Evolutionary conservation across 2,329 filamentous ascomycete species (phyloP), one percentile per base, ranked within the genome.

Genomic region (Talaromyces sp.): DNA sequence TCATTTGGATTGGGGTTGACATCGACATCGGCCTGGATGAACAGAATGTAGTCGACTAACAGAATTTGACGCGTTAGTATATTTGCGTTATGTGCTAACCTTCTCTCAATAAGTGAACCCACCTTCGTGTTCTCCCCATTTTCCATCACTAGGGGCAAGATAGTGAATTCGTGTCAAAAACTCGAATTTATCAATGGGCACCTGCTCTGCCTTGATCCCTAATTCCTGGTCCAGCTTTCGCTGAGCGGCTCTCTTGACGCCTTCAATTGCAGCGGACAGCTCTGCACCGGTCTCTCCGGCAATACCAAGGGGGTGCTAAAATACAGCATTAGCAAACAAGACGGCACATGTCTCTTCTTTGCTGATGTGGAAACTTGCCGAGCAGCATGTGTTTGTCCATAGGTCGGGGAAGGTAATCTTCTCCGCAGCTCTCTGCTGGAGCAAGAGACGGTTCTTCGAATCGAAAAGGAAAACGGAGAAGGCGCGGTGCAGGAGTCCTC

Each of bases 381-480:
- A 99, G 83, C 95, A 99, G 84, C 95, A 99, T 33, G 95, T 99
- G 80, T 99, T 99, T 66, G 95, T 99, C 95, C 95, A 99, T 89
- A 97, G 93, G 75, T 96, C 92, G 55, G 95, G 93, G 80, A 99
- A 99, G 7, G 95, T 99, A 73, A 99, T 99, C 83, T 99, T 99
- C 81, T 98, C 93, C 47, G 88, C 82, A 30, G 95, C 95, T 68
- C 95, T 90, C 82, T 98, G 95, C 80, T 99, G 95, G 57, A 99
- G 87, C 52, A 99, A 89, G 63, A 98, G 83, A 70, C 92, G 89
- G 77, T 97, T 96, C 74, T 95, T 85, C 64, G 91, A 89, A 80
- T 98, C 92, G 82, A 99, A 99, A 68, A 99, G 88, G 81, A 99
- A 99, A 68, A 96, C 91, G 62, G 93, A 98, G 78, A 99, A 99